Evolutionary conservation across 805 yeast species (phyloP), one percentile per base, ranked within the genome.

Genomic region (Zygosaccharomyces pseudorouxii): DNA sequence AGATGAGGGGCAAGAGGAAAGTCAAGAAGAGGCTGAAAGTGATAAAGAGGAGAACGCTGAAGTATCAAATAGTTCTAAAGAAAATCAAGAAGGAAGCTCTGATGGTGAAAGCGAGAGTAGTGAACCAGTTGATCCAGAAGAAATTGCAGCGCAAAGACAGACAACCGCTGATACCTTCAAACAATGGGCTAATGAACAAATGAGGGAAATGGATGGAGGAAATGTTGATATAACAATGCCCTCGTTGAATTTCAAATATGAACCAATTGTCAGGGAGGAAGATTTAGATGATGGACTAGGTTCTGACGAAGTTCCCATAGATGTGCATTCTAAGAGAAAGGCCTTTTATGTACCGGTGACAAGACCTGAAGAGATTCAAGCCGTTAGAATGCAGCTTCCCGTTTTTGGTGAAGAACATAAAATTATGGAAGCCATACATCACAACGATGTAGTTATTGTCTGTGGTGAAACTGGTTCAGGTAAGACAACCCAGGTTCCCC

Each of bases 401-500:
- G 97, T 93, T 0, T 86, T 79, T 53, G 84, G 84, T 5, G 96
- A 89, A 65, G 99, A 93, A 61, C 96, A 88, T 64, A 74, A 81
- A 47, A 86, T 93, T 43, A 89, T 93, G 97, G 99, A 93, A 64
- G 96, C 97, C 1, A 79, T 93, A 44, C 87, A 86, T 63, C 95
- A 92, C 60, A 86, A 92, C 61, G 97, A 90, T 59, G 85, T 92
- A 51, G 81, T 90, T 0, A 84, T 93, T 11, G 76, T 93, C 22
- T 92, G 97, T 71, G 99, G 99, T 74, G 98, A 90, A 59, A 93
- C 99, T 0, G 99, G 99, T 58, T 89, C 97, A 2, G 99, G 99
- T 69, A 93, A 93, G 66, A 93, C 99, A 1, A 93, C 99, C 0
- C 99, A 93, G 69, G 90, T 93, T 4, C 99, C 99, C 0, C 99